Base-by-base conservation (phyloP, 2,329 filamentous ascomycete genomes). In the Ceratocystis variospora region DNA sequence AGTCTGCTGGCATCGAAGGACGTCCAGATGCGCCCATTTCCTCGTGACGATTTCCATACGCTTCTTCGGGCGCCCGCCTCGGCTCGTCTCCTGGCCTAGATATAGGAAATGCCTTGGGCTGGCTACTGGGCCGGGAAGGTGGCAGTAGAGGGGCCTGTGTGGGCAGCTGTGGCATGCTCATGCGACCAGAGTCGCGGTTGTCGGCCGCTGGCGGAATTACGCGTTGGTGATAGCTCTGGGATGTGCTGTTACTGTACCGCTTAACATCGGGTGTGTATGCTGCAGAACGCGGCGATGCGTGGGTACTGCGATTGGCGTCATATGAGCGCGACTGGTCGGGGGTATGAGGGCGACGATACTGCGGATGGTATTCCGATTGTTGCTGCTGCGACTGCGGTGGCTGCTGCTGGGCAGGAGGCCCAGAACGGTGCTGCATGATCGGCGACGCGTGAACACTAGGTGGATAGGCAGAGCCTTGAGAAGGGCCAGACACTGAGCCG, bases 341-440 rank as follows among this genome's bases (percentile, higher is more conserved):
- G 0, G 87, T 90, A 67, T 88, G 85, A 1, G 87, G 87, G 68
- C 87, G 80, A 69, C 86, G 80, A 73, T 82, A 87, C 28, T 68
- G 67, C 4, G 81, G 79, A 63, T 77, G 77, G 68, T 87, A 87
- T 19, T 88, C 86, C 68, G 83, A 75, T 0, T 53, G 63, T 8
- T 53, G 67, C 19, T 44, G 46, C n/a, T 65, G 66, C 10, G 44
- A 28, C 6, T 53, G 50, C n/a, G 12, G 19, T 33, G 28, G n/a
- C 37, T 62, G 48, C 2, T 33, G 61, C 22, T 28, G 62, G 5
- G 57, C 48, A 5, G 66, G 61, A 19, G 41, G 62, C 17, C 66
- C 66, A 3, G 28, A 31, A 22, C 61, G 55, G 31, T 68, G 78
- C 67, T 79, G 80, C 77, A 84, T 80, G 50, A 80, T 76, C 2